phyloP scores from a whole-genome alignment of 176 grass and related monocot species.

The Ampelocalamus luodianensis region DNA sequence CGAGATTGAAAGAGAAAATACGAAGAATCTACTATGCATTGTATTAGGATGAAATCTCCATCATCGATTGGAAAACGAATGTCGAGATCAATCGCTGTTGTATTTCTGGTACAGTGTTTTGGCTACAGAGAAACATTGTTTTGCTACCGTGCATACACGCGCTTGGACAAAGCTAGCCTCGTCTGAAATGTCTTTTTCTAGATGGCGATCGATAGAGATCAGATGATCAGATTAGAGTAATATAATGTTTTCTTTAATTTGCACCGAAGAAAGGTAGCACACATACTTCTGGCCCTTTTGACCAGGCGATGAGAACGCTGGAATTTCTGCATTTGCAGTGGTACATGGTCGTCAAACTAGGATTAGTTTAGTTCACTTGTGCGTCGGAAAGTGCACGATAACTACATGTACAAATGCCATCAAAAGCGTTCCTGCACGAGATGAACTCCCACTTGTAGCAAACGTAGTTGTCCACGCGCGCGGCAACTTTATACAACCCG shows the following conservation, averaged over 20 bases:
- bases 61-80: no score
- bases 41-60: no score
- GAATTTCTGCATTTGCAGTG: background rate
- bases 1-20: no score
- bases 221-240: background rate
- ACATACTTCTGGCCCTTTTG: no score
- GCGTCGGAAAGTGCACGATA: conserved; percentile 47
- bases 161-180: background rate
- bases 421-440: background rate
- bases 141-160: background rate
- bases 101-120: no score
- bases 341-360: background rate
- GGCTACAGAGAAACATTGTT: no score
- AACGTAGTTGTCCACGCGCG: conserved; percentile 18
- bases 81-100: no score
- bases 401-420: conserved; percentile 1
- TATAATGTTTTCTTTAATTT: background rate
- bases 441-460: conserved; percentile 29
- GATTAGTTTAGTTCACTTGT: conserved; percentile 51
- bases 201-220: conserved; percentile 40
- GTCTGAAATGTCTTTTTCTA: background rate
- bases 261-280: background rate
- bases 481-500: background rate
- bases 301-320: conserved; percentile 36
- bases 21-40: no score